phyloP scores from a whole-genome alignment of 371 early-diverging fungal species.

The Coemansia sp. region DNA sequence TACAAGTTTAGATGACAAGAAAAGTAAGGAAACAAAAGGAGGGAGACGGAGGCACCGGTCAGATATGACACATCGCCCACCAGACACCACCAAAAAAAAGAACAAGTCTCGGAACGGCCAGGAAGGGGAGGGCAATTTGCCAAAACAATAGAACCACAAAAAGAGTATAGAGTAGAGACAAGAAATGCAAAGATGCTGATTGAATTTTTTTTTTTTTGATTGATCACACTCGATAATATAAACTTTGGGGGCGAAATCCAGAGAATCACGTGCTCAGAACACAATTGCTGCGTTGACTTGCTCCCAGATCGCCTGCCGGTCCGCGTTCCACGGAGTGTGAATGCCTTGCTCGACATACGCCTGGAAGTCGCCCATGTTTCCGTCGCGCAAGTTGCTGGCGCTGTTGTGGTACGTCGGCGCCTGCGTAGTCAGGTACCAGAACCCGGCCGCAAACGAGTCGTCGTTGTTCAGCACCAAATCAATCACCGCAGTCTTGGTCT shows the following conservation, averaged over 20 bases:
- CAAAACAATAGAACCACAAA: background rate
- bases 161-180: no score
- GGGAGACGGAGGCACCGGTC: background rate
- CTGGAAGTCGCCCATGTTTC: conserved; percentile 21
- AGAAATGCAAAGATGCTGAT: no score
- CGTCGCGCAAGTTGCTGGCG: conserved; percentile 17
- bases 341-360: conserved; percentile 21
- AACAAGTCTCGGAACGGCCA: background rate
- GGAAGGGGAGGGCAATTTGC: background rate
- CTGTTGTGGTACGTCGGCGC: conserved; percentile 16
- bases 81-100: background rate
- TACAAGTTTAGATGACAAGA: background rate
- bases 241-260: no score
- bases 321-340: conserved; percentile 2
- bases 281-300: conserved; percentile 11
- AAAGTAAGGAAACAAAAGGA: background rate
- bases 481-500: conserved; percentile 9
- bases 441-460: conserved; percentile 28
- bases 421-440: conserved; percentile 27
- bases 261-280: background rate
- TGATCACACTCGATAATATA: no score
- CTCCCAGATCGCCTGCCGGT: conserved; percentile 14
- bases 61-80: conserved; percentile 5
- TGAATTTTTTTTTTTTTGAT: no score
- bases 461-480: conserved; percentile 20